phyloP scores from a whole-genome alignment of 805 yeast genomes.

The Starmera dryadoides region DNA sequence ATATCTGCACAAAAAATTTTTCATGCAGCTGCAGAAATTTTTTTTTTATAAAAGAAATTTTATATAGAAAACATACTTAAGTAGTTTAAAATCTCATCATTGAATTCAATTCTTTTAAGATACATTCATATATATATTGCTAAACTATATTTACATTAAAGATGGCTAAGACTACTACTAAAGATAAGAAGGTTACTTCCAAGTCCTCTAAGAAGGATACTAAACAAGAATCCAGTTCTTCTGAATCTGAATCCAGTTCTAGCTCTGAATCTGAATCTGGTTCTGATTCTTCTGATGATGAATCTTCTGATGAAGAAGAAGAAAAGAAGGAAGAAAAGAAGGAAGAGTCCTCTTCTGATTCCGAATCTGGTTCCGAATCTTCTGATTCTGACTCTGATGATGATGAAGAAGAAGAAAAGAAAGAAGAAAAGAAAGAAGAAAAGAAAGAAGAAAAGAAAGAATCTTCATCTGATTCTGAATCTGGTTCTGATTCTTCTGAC shows the following conservation, averaged over 20 bases:
- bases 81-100: neutral
- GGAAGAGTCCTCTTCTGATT: slow-evolving; percentile 15
- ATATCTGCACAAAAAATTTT: neutral
- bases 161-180: slow-evolving; percentile 14
- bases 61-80: no score
- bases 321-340: slow-evolving; percentile 16
- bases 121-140: neutral
- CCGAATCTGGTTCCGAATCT: slow-evolving; percentile 18
- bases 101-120: neutral
- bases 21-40: slow-evolving; percentile 1
- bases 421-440: no score
- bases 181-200: slow-evolving; percentile 10
- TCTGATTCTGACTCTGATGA: slow-evolving; percentile 20
- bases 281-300: slow-evolving; percentile 15
- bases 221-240: slow-evolving; percentile 21
- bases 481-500: slow-evolving; percentile 13
- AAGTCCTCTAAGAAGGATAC: slow-evolving; percentile 20
- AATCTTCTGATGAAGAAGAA: slow-evolving; percentile 17
- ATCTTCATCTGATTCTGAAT: slow-evolving; percentile 11
- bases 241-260: slow-evolving; percentile 19
- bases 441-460: slow-evolving; percentile 12
- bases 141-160: slow-evolving; percentile 8
- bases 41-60: neutral
- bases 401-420: slow-evolving; percentile 5
- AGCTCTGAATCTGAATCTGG: slow-evolving; percentile 13